phyloP scores from a whole-genome alignment of 2,329 filamentous ascomycete genomes.

The Akanthomyces lecanii region DNA sequence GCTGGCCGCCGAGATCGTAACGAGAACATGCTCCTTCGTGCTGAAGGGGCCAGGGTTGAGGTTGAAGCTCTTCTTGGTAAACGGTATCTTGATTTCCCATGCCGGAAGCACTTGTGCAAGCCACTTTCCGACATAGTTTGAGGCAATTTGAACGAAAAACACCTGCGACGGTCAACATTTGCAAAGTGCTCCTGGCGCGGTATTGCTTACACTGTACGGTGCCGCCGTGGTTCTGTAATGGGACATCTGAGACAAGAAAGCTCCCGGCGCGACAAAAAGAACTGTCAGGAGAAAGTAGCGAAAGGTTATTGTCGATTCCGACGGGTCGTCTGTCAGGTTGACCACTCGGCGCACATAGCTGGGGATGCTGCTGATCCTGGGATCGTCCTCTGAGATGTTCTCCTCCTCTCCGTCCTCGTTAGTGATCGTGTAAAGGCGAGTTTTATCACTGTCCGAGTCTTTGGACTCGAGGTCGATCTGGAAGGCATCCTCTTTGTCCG shows the following conservation, averaged over 20 bases:
- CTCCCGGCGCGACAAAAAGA: slow-evolving; percentile 53
- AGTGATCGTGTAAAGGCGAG: slow-evolving; percentile 2
- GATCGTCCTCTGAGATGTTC: slow-evolving; percentile 41
- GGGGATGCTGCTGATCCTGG: slow-evolving; percentile 50
- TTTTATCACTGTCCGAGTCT: background rate
- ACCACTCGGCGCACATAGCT: slow-evolving; percentile 53
- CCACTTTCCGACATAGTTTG: slow-evolving; percentile 51
- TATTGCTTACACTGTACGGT: slow-evolving; percentile 46
- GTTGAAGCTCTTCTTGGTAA: slow-evolving; percentile 45
- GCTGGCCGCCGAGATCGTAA: slow-evolving; percentile 50
- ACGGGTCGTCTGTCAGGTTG: slow-evolving; percentile 53
- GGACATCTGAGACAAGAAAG: slow-evolving; percentile 53
- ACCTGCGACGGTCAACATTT: background rate
- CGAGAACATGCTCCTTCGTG: slow-evolving; percentile 54
- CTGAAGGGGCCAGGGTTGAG: slow-evolving; percentile 55
- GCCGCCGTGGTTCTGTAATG: slow-evolving; percentile 54
- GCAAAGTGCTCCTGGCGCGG: background rate
- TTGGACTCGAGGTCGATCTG: slow-evolving; percentile 15
- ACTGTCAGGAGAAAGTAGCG: slow-evolving; percentile 54
- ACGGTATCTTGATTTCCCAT: slow-evolving; percentile 43
- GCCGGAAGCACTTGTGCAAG: slow-evolving; percentile 47
- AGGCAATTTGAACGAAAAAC: slow-evolving; percentile 58
- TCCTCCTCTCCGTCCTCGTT: slow-evolving; percentile 21
- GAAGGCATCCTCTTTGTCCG: slow-evolving; percentile 1
- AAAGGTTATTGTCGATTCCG: slow-evolving; percentile 53